These are phyloP conservation scores for Alternaria gansuensis DNA, from an alignment of 2,329 filamentous ascomycete species.

Conservation along the genomic window DNA sequence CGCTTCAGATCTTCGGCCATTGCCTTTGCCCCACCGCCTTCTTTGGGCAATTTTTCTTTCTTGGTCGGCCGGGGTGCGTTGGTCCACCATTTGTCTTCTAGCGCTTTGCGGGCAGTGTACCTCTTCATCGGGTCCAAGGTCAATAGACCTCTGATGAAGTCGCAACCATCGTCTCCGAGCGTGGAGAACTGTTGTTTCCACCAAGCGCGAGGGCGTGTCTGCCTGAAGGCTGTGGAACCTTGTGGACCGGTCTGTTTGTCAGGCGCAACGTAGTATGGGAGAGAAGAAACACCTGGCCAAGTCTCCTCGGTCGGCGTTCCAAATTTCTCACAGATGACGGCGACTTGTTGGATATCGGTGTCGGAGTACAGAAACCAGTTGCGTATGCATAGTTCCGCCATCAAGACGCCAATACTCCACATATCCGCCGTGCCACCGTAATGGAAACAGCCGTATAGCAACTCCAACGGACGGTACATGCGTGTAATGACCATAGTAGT, in stretches of 20 bases:
- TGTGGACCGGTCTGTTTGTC: slow-evolving; percentile 53
- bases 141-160: slow-evolving; percentile 86
- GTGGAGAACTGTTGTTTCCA: slow-evolving; percentile 82
- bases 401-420: slow-evolving; percentile 92
- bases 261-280: slow-evolving; percentile 81
- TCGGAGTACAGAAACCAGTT: slow-evolving; percentile 84
- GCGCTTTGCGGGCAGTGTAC: slow-evolving; percentile 77
- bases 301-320: slow-evolving; percentile 93
- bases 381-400: slow-evolving; percentile 87
- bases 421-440: slow-evolving; percentile 93
- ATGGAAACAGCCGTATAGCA: slow-evolving; percentile 87
- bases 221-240: slow-evolving; percentile 53
- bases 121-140: slow-evolving; percentile 86
- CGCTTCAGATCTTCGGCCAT: slow-evolving; percentile 85
- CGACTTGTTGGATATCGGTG: slow-evolving; percentile 85
- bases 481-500: slow-evolving; percentile 94
- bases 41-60: slow-evolving; percentile 84
- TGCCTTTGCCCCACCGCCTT: slow-evolving; percentile 72
- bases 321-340: slow-evolving; percentile 82
- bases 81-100: slow-evolving; percentile 87
- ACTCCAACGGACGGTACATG: slow-evolving; percentile 95
- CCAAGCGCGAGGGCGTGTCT: slow-evolving; percentile 73
- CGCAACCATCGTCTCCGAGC: slow-evolving; percentile 82
- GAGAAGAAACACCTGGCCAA: slow-evolving; percentile 87
- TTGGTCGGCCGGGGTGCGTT: slow-evolving; percentile 82